Percentiles rank a stretch among this genome's conserved stretches.
Evolutionary conservation across 208 protist species (phyloP).

Genomic region (Leishmania major): DNA sequence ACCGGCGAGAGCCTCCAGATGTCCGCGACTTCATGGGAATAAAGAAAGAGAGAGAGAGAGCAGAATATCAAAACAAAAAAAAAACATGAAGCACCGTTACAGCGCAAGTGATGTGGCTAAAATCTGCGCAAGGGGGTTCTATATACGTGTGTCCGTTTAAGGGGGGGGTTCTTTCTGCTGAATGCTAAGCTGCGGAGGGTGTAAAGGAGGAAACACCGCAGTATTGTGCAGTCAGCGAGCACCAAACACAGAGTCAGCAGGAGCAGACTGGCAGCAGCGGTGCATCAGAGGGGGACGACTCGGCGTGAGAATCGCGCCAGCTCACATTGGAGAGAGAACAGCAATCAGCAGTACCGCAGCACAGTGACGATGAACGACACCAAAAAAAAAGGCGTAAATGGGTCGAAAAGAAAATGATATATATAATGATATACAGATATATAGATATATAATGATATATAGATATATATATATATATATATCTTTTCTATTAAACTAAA

Average conservation of each 20-base stretch:
- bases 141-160: neutral
- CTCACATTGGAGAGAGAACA: neutral
- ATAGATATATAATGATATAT: too few species aligned
- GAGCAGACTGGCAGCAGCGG: neutral
- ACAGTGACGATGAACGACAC: neutral
- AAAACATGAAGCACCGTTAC: neutral
- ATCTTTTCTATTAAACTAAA: too few species aligned
- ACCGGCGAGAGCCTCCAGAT: constrained; percentile 8
- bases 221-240: neutral
- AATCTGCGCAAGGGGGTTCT: neutral
- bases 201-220: neutral
- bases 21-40: constrained; percentile 17
- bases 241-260: neutral
- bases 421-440: too few species aligned
- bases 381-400: neutral
- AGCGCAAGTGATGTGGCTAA: neutral
- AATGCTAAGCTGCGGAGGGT: neutral
- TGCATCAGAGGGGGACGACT: neutral
- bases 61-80: neutral
- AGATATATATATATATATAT: too few species aligned
- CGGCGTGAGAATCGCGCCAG: neutral
- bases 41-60: neutral
- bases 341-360: neutral
- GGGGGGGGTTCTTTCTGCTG: neutral
- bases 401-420: neutral